A percentile compares a stretch with the other conserved stretches of the same genome.
These are phyloP conservation scores for Paraphysoderma sedebokerense DNA, from an alignment of 371 early-diverging fungal genomes.

Conservation along the genomic window DNA sequence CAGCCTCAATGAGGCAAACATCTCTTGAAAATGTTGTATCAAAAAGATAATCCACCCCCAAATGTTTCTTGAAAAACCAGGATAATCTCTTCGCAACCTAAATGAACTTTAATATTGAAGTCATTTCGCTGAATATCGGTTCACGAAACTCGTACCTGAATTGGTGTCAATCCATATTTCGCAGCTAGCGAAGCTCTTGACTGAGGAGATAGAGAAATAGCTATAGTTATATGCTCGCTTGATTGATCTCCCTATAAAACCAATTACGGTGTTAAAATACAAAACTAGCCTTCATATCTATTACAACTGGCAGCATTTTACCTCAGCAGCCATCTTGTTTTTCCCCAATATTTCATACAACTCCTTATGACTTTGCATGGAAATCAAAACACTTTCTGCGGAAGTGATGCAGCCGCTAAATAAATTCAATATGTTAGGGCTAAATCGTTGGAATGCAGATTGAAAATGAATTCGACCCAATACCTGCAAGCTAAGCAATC, in stretches of 20 bases:
- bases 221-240: constrained; percentile 31
- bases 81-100: constrained; percentile 21
- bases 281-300: background rate
- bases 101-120: constrained; percentile 10
- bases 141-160: constrained; percentile 26
- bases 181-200: constrained; percentile 75
- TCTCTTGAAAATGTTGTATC: constrained; percentile 78
- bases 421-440: background rate
- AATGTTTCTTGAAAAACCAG: constrained; percentile 37
- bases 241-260: no score
- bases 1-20: constrained; percentile 63
- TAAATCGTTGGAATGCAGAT: background rate
- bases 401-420: constrained; percentile 90
- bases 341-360: constrained; percentile 49
- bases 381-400: constrained; percentile 82
- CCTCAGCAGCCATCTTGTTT: constrained; percentile 30
- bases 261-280: no score
- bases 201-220: constrained; percentile 81
- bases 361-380: constrained; percentile 79
- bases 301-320: background rate
- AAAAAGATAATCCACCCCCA: constrained; percentile 69
- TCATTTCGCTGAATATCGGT: background rate
- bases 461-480: background rate
- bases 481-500: constrained; percentile 96
- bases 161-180: constrained; percentile 47